Percentiles rank a stretch among this genome's conserved stretches.
Evolutionary conservation across 2,329 filamentous ascomycete species (phyloP).

Genomic region (Trichoderma sp.): DNA sequence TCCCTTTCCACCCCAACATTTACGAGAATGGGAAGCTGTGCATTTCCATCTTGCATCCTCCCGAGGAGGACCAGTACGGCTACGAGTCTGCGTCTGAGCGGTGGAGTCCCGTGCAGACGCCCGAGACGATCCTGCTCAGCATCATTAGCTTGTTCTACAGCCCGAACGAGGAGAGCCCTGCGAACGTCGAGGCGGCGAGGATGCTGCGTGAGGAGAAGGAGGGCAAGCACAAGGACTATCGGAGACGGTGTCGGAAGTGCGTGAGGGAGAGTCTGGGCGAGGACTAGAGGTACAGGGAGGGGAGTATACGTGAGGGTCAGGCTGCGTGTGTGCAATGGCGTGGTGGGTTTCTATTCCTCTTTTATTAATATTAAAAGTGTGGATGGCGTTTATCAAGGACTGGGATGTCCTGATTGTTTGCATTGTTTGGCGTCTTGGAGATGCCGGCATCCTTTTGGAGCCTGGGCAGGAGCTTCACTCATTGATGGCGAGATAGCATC

Average conservation of each 20-base stretch:
- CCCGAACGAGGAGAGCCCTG: constrained; percentile 93
- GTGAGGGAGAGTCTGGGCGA: constrained; percentile 80
- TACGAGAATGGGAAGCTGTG: constrained; percentile 86
- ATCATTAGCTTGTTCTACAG: constrained; percentile 90
- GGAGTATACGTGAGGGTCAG: not conserved
- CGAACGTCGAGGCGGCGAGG: constrained; percentile 89
- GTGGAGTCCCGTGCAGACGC: constrained; percentile 92
- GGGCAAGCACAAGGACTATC: constrained; percentile 66
- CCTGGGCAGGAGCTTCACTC: not conserved
- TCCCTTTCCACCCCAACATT: constrained; percentile 92
- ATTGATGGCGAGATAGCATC: not conserved
- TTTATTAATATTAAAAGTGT: not conserved
- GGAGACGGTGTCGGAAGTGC: constrained; percentile 72
- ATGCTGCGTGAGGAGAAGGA: constrained; percentile 77
- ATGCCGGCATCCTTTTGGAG: not conserved
- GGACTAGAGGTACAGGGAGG: constrained; percentile 42
- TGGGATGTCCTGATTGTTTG: not conserved
- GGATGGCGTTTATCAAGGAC: constrained; percentile 10
- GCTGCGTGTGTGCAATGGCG: not conserved
- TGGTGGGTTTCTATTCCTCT: not conserved
- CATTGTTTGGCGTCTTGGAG: constrained; percentile 21
- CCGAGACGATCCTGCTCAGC: constrained; percentile 88
- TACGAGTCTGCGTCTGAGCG: constrained; percentile 89
- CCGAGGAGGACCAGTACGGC: constrained; percentile 89
- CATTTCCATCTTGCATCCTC: constrained; percentile 95